Conservation (phyloP, 768 basidiomycete species). For the Podaxis carcinomalis region DNA sequence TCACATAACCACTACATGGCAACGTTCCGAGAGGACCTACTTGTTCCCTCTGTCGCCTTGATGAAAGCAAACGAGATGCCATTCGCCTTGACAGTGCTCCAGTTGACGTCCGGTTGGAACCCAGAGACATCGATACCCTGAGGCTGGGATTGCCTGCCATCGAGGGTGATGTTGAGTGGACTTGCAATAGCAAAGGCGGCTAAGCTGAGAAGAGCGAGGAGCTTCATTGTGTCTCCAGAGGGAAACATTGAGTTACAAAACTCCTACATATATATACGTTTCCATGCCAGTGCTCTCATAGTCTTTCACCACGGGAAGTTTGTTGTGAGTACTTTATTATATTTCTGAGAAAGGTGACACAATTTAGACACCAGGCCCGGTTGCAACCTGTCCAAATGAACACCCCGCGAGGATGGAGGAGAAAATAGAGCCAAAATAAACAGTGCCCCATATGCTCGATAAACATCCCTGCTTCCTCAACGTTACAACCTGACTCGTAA, state of each 20-base stretch:
- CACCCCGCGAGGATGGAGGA: neutral
- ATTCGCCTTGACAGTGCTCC: constrained; percentile 45
- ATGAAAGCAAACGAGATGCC: constrained; percentile 57
- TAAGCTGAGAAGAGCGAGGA: neutral
- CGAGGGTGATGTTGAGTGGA: neutral
- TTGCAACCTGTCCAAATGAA: neutral
- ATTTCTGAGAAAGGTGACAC: neutral
- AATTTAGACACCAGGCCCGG: neutral
- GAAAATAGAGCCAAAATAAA: neutral
- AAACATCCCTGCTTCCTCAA: constrained; percentile 80
- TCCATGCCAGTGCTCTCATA: neutral
- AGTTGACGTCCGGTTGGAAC: constrained; percentile 47
- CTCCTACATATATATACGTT: neutral
- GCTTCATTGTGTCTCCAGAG: neutral
- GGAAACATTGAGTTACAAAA: neutral
- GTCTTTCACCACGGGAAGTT: neutral
- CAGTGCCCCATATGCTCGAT: neutral
- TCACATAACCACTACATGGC: neutral
- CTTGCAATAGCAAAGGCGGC: neutral
- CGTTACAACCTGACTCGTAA: constrained; percentile 70
- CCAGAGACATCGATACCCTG: constrained; percentile 54
- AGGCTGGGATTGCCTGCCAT: constrained; percentile 19
- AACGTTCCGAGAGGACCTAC: constrained; percentile 22
- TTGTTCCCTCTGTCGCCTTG: constrained; percentile 65
- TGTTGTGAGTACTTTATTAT: neutral